Evolutionary conservation across 306 rosid species (phyloP), one percentile per base, ranked within the genome.

Genomic region (Vigna nakashimae): DNA sequence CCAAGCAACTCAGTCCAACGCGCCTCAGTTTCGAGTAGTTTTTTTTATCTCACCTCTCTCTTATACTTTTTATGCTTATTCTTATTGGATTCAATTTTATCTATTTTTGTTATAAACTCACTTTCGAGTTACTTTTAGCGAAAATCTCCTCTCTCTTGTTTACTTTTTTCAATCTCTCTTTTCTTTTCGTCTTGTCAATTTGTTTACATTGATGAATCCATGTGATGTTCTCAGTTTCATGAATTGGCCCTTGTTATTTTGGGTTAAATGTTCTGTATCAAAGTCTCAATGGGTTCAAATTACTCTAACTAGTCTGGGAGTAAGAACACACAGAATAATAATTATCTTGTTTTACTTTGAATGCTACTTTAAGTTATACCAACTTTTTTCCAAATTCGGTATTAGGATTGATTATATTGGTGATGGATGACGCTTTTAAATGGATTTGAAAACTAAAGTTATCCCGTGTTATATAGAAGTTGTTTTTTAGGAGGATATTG

Each of bases 11-110:
- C 90, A 77, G 60, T 77, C 97, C 43, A 92, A 91, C 60, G 96
- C 97, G 3, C 98, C 98, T 0, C 98, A 89, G 87, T 95, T 95
- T 65, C 98, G 97, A 68, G 90, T 92, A 28, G 96, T 90, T 74
- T 91, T 93, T 26, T 84, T 88, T 81, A 87, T 62, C 34, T 7
- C 22, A 7, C 6, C 15, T 30, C 66, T 20, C 30, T 55, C 30
- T 17, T 55, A 5, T 18, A 40, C 45, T 40, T 40, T 2, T 40
- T 3, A 12, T 8, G 58, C 58, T 20, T 22, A 4, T 13, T 3
- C 9, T 8, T 2, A 6, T 4, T 1, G 64, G n/a, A 58, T 6
- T 3, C 20, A 26, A 60, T 59, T 62, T 74, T 16, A 74, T 83
- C 22, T 74, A 16, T 26, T 60, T 62, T 82, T 26, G 76, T 51